Evolutionary conservation across 2,329 filamentous ascomycete genomes (phyloP), one percentile per base, ranked within the genome.

Genomic region (Stemphylium beticola): DNA sequence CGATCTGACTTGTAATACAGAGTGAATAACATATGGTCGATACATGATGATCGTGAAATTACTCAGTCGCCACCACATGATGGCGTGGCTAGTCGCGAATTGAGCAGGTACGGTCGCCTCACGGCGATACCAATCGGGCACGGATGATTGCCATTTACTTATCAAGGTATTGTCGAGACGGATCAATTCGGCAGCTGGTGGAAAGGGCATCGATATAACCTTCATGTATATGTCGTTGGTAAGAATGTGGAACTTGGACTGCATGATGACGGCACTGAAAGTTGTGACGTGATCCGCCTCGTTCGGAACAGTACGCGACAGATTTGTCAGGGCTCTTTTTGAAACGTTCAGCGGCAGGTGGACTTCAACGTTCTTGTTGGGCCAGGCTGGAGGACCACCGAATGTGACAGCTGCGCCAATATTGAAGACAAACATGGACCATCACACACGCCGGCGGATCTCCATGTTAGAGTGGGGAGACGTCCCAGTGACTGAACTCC

Each of bases 341-440:
- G 45, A 34, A 20, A 59, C 32, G 22, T 59, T 59, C 20, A 56
- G 37, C 0, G 56, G 56, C 36, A 59, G 29, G 42, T 54, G 55
- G 8, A 59, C 48, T 34, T 59, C 56, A 4, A 59, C 40, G 5
- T 51, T 51, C 55, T 45, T 38, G 34, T 47, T 47, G 11, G 44
- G 44, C 44, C 44, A 47, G 24, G 44, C 44, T 3, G 82, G 73
- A 0, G 81, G 80, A 31, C 81, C 75, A 18, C 79, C 78, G 57
- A 82, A 82, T 0, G 81, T 82, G 46, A 82, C 78, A 20, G 77
- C 77, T 12, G 80, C 80, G n/a, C 81, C 81, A 15, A 77, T 77
- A 48, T 79, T 78, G 58, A 82, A 81, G 10, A 79, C 76, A 53
- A 76, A 81, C 2, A 75, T 57, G 3, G 60, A 64, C 72, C 73